These are phyloP conservation scores for Pseudotulostoma volvatum DNA, from an alignment of 495 filamentous ascomycete species.

Conservation along the genomic window DNA sequence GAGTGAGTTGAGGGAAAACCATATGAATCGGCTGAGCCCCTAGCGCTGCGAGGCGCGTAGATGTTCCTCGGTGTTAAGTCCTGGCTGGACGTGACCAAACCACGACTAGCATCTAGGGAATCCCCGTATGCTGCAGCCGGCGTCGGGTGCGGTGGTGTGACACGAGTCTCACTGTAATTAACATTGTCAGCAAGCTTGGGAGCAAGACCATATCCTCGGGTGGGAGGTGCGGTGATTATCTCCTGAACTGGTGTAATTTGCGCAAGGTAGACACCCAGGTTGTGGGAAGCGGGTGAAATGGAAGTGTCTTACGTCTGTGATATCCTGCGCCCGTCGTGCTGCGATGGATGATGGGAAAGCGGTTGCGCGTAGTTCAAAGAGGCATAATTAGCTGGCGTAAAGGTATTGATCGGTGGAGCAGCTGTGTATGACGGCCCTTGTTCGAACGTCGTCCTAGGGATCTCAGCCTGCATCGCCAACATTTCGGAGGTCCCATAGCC, in stretches of 20 bases:
- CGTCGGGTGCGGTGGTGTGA: slow-evolving; percentile 28
- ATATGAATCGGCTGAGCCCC: slow-evolving; percentile 75
- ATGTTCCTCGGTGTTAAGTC: slow-evolving; percentile 67
- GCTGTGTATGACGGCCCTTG: slow-evolving; percentile 49
- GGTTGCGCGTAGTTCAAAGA: slow-evolving; percentile 39
- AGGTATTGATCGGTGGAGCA: slow-evolving; percentile 47
- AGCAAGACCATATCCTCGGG: no score
- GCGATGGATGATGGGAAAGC: slow-evolving; percentile 24
- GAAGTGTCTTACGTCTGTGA: slow-evolving; percentile 67
- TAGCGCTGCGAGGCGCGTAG: slow-evolving; percentile 50
- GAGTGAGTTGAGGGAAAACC: slow-evolving; percentile 88
- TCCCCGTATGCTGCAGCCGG: slow-evolving; percentile 34
- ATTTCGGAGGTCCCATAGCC: slow-evolving; percentile 50
- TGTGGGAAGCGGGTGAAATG: slow-evolving; percentile 17
- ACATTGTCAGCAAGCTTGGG: no score
- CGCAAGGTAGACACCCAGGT: no score
- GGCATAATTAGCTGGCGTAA: slow-evolving; percentile 43
- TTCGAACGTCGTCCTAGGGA: slow-evolving; percentile 35
- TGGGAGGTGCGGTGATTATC: no score
- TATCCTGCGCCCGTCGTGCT: slow-evolving; percentile 54
- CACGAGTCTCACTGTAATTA: slow-evolving; percentile 39
- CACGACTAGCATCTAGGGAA: slow-evolving; percentile 73
- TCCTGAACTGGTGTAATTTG: no score
- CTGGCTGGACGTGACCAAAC: slow-evolving; percentile 93
- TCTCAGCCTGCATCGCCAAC: slow-evolving; percentile 60